Percentiles rank a stretch among this genome's conserved stretches.
Evolutionary conservation across 2,329 filamentous ascomycete genomes (phyloP).

Genomic region (Akanthomyces dipterigenus): DNA sequence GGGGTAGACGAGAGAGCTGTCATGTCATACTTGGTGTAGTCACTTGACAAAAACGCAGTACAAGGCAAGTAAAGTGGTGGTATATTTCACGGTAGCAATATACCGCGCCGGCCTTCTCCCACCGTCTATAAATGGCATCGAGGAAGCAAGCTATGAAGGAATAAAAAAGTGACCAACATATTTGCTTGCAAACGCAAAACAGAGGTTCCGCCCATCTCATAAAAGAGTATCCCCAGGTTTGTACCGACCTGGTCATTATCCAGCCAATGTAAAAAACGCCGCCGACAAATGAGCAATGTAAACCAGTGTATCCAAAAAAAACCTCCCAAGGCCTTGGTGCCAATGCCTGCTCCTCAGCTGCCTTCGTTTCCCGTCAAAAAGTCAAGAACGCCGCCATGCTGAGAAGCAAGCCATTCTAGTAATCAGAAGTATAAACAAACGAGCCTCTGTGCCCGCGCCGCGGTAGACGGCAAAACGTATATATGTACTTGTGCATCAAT

Average conservation of each 20-base stretch:
- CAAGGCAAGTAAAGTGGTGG: neutral
- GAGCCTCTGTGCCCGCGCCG: neutral
- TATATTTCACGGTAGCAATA: neutral
- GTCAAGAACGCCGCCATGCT: neutral
- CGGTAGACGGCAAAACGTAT: too few species aligned
- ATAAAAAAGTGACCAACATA: neutral
- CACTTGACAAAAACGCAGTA: neutral
- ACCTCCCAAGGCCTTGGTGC: neutral
- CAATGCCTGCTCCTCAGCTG: neutral
- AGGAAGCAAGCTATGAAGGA: neutral
- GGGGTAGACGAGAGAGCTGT: too few species aligned
- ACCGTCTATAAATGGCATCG: too few species aligned
- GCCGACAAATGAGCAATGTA: too few species aligned
- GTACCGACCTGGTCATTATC: too few species aligned
- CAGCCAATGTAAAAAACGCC: too few species aligned
- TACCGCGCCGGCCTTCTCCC: neutral
- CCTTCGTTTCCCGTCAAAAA: too few species aligned
- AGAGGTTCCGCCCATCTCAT: too few species aligned
- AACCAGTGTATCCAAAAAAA: neutral
- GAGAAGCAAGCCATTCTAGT: neutral
- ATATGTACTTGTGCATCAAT: neutral
- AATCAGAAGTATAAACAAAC: neutral
- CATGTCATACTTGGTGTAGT: too few species aligned
- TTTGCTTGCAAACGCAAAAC: too few species aligned
- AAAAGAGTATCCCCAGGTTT: too few species aligned